phyloP scores from a whole-genome alignment of 1,284 basidiomycete species.

The Cutaneotrichosporon spelunceum region DNA sequence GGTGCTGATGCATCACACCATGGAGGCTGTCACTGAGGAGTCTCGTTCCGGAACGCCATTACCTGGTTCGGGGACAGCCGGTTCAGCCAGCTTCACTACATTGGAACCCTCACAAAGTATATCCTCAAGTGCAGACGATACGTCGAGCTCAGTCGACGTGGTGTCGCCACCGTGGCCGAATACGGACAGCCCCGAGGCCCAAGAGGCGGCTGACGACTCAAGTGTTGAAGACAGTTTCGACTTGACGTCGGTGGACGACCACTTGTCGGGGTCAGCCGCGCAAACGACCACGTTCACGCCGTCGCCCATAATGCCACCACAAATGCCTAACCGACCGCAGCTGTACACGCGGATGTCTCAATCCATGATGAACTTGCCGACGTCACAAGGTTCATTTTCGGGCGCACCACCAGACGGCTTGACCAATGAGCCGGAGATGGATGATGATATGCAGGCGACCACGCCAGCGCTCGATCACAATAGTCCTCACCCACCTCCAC shows the following conservation, averaged over 20 bases:
- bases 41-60: background rate
- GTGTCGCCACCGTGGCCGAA: background rate
- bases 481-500: constrained; percentile 9
- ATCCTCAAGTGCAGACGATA: background rate
- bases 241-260: constrained; percentile 7
- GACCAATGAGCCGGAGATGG: constrained; percentile 20
- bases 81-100: background rate
- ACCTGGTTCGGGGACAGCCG: background rate
- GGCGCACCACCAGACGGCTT: background rate
- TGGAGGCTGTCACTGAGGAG: constrained; percentile 4
- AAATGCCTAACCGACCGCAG: constrained; percentile 49
- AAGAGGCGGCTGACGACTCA: constrained; percentile 7
- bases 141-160: background rate
- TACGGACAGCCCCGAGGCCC: background rate
- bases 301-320: background rate
- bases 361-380: constrained; percentile 57
- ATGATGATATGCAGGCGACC: constrained; percentile 9
- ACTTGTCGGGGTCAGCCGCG: constrained; percentile 14
- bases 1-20: background rate
- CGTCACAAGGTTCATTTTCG: background rate
- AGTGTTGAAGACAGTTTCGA: constrained; percentile 7
- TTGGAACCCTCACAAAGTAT: background rate
- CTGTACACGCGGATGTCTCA: constrained; percentile 64
- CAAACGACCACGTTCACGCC: constrained; percentile 14
- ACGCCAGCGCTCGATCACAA: constrained; percentile 2